Base-by-base conservation (phyloP, 2,329 filamentous ascomycete genomes). In the Botrytis sinoallii region DNA sequence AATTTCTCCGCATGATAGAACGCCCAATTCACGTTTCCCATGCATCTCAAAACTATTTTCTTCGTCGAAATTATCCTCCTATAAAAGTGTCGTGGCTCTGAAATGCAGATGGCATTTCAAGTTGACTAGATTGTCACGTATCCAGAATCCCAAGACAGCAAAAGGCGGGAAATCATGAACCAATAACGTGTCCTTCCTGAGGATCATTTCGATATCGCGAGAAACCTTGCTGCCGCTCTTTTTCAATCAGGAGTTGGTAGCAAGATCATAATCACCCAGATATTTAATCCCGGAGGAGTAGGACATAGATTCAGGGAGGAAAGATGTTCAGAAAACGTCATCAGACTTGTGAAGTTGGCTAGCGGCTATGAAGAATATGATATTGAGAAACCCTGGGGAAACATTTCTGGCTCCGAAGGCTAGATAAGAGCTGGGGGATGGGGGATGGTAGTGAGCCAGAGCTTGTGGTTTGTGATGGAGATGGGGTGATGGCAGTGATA, bases 121-220 rank as follows among this genome's bases (percentile, higher is more conserved):
- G 2, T 57, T 18, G 16, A 3, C n/a, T 57, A 57, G 6, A 57
- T 0, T 4, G 14, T 29, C 3, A 57, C 25, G 6, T 57, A 29
- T 1, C 8, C 14, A 18, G 0, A 57, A 57, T 29, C n/a, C 9
- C n/a, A 57, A 57, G n/a, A 3, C n/a, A 29, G n/a, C 52, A 9
- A 18, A 3, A 29, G 14, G 6, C 6, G n/a, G 52, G 6, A 3
- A 16, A 32, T 18, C 1, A 18, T 29, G 7, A 57, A 16, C 14
- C 7, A 1, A 16, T 18, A 0, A 18, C 1, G 14, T 18, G 0
- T 57, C 3, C 9, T 29, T 57, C 2, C 8, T 14, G n/a, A 57
- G n/a, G 3, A 7, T 8, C 2, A 52, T 8, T 29, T 29, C 6
- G n/a, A 18, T 29, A 18, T 29, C 1, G 14, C 3, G 14, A 29